Evolutionary conservation across 768 basidiomycete species (phyloP), one percentile per base, ranked within the genome.

Genomic region (Mycena polygramma): DNA sequence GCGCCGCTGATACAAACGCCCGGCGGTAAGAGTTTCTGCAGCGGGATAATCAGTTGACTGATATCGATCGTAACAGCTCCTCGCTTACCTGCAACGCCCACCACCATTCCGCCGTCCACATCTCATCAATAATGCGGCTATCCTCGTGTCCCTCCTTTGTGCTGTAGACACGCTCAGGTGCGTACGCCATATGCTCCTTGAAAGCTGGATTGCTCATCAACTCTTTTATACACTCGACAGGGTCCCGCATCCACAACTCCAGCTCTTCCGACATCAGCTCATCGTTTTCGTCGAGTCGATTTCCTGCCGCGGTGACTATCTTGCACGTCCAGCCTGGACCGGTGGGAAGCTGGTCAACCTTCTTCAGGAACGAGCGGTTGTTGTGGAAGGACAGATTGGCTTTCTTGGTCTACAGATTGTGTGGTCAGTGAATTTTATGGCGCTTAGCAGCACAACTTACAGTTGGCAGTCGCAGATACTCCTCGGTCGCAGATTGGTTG

Each of bases 291-390:
- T n/a, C n/a, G 3, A 46, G 41, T 13, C 14, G 9, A 53, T 78
- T 61, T 20, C 72, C 77, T 2, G 41, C 55, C 8, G 75, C 35
- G 7, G 43, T 65, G 3, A 77, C 45, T n/a, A 61, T 68, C 45
- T 77, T 66, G 53, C 77, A 78, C 7, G 24, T 67, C 75, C 73
- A 77, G 20, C 61, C 48, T 17, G 74, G 61, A 30, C 72, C 72
- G 15, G 43, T 65, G 1, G 67, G 75, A 10, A 77, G 61, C 20
- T 30, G 20, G 63, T 75, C 69, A 2, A 77, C 55, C 37, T 72
- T 73, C 51, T 74, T 22, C 4, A 77, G 64, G 64, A 77, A 74
- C 0, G 63, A n/a, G n/a, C n/a, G n/a, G n/a, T n/a, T n/a, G n/a
- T n/a, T n/a, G n/a, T n/a, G n/a, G n/a, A n/a, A n/a, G 2, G 76